phyloP scores from a whole-genome alignment of 345 rosid species.

The Ceriops zippeliana region DNA sequence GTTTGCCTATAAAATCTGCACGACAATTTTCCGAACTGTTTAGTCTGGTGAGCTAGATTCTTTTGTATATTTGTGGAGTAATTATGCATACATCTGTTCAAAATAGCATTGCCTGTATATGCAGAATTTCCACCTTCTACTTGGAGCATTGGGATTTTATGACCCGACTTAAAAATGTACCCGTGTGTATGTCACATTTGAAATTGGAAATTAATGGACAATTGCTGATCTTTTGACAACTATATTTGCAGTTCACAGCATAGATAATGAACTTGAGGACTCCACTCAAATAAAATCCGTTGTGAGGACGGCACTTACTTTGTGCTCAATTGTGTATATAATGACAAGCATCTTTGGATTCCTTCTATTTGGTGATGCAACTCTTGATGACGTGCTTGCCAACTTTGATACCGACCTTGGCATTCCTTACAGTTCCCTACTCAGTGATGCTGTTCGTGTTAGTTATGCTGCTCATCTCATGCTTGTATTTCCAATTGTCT shows the following conservation, averaged over 20 bases:
- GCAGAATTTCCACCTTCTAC: background rate
- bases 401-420: slow-evolving; percentile 81
- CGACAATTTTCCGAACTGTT: background rate
- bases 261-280: slow-evolving; percentile 85
- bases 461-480: slow-evolving; percentile 86
- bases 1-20: background rate
- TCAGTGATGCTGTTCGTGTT: slow-evolving; percentile 76
- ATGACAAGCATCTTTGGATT: slow-evolving; percentile 80
- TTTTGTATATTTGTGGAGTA: too few relatives aligned
- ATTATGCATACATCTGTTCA: too few relatives aligned
- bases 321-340: slow-evolving; percentile 73
- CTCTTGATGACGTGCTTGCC: slow-evolving; percentile 83
- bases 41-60: background rate
- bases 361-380: slow-evolving; percentile 79
- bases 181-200: background rate
- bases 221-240: slow-evolving; percentile 12
- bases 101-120: background rate
- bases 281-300: slow-evolving; percentile 57
- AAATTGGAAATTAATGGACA: slow-evolving; percentile 1
- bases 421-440: slow-evolving; percentile 63
- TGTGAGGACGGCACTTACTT: slow-evolving; percentile 60
- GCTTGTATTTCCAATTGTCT: slow-evolving; percentile 90
- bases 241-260: slow-evolving; percentile 68
- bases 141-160: background rate
- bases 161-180: background rate